These are phyloP conservation scores for Crithidia bombi DNA, from an alignment of 208 protist genomes.

Conservation along the genomic window DNA sequence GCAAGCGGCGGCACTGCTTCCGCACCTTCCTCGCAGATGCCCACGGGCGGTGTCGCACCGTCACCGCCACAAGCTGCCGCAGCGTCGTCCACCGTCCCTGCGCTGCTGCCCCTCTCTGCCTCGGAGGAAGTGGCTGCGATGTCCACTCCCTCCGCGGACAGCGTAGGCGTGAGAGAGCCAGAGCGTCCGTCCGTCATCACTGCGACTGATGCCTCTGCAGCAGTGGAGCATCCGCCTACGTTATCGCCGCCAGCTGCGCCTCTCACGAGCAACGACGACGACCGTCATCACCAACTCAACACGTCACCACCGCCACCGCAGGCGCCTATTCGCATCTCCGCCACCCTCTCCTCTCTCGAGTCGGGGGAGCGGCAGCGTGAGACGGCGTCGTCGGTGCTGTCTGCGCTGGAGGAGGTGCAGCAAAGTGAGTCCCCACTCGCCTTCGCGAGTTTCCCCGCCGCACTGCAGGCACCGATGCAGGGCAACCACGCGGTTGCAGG, in stretches of 20 bases:
- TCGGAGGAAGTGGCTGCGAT: neutral
- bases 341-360: neutral
- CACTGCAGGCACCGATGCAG: neutral
- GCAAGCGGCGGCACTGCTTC: neutral
- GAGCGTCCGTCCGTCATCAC: no score
- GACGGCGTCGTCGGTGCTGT: neutral
- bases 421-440: neutral
- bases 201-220: no score
- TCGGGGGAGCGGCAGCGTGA: neutral
- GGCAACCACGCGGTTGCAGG: no score
- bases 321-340: neutral
- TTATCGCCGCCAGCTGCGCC: neutral
- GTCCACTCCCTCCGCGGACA: no score
- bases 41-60: no score
- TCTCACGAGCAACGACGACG: neutral
- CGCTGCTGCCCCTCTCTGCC: constrained; percentile 1
- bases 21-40: no score
- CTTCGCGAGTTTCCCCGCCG: neutral
- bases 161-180: no score
- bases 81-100: neutral
- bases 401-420: neutral
- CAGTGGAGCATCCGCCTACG: no score
- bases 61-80: neutral
- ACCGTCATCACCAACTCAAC: neutral
- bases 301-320: constrained; percentile 1